A percentile compares a stretch with the other conserved stretches of the same genome.
phyloP scores from a whole-genome alignment of 257 asterid species.

The Thymus quinquecostatus region DNA sequence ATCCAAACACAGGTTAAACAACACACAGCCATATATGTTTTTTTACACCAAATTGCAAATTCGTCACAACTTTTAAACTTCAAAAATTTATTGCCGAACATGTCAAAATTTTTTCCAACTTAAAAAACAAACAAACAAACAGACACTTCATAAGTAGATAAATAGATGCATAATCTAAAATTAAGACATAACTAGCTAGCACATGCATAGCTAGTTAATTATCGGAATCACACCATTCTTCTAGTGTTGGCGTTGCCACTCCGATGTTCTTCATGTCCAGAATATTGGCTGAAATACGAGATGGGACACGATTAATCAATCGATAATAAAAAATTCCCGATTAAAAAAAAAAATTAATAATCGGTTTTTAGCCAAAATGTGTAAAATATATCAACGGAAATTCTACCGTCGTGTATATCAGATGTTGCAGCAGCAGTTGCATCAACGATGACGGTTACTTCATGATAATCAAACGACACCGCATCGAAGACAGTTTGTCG shows the following conservation, averaged over 20 bases:
- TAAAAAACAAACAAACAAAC: neutral
- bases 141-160: neutral
- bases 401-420: slow-evolving; percentile 62
- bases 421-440: slow-evolving; percentile 92
- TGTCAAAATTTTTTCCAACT: too few species aligned
- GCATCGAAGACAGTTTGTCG: slow-evolving; percentile 91
- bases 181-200: too few species aligned
- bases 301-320: neutral
- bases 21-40: too few species aligned
- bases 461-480: slow-evolving; percentile 69
- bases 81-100: too few species aligned
- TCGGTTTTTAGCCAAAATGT: too few species aligned
- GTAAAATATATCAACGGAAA: neutral
- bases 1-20: too few species aligned
- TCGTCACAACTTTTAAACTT: too few species aligned
- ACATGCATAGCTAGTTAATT: neutral
- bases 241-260: slow-evolving; percentile 61
- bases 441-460: slow-evolving; percentile 66
- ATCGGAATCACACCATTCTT: slow-evolving; percentile 58
- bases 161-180: neutral
- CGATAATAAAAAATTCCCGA: too few species aligned
- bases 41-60: too few species aligned
- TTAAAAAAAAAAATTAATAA: too few species aligned
- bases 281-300: slow-evolving; percentile 55
- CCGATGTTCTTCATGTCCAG: slow-evolving; percentile 76